Base-by-base conservation (phyloP, 2,329 filamentous ascomycete species). In the Diaporthe amygdali region DNA sequence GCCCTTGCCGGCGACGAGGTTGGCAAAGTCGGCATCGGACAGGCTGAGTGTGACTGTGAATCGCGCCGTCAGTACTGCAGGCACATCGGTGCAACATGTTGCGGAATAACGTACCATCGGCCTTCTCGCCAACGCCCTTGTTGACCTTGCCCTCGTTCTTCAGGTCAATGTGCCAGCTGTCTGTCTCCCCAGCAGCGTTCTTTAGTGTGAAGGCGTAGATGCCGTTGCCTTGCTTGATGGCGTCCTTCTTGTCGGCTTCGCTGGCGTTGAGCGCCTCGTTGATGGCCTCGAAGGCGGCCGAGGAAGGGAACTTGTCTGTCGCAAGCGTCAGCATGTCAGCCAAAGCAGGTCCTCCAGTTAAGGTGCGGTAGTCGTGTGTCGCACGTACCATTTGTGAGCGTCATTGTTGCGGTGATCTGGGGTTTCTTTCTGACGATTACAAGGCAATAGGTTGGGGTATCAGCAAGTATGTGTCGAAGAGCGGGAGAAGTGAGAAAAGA, bases 151-250 rank as follows among this genome's bases (percentile, higher is more conserved):
- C 96, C 74, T 92, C 93, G 79, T 97, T 89, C 88, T 98, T 98
- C 74, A 99, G 90, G 82, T 99, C 96, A 77, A 99, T 94, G 86
- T 97, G 90, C 96, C 96, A 99, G 84, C 90, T 93, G 78, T 94
- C 91, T 71, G 91, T 91, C 82, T 95, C 90, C 77, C 94, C 94
- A 30, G 88, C 88, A 71, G 86, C 83, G 88, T 99, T 99, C 89
- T 97, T 98, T 76, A 99, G 87, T 68, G 90, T 94, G 85, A 99
- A 98, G 73, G 92, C 92, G 82, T 97, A 98, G 81, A 98, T 87
- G 73, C 93, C 94, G 78, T 92, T 92, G 80, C 91, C 96, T 81
- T 94, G 91, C 84, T 97, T 96, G 83, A 98, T 92, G 76, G 96
- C 95, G 75, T 95, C 92, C 85, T 97, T 85, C 74, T 80, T 93